Percentiles rank a stretch among this genome's conserved stretches.
Conservation (phyloP, 1,284 basidiomycete species). For the Moniliella sp. region DNA sequence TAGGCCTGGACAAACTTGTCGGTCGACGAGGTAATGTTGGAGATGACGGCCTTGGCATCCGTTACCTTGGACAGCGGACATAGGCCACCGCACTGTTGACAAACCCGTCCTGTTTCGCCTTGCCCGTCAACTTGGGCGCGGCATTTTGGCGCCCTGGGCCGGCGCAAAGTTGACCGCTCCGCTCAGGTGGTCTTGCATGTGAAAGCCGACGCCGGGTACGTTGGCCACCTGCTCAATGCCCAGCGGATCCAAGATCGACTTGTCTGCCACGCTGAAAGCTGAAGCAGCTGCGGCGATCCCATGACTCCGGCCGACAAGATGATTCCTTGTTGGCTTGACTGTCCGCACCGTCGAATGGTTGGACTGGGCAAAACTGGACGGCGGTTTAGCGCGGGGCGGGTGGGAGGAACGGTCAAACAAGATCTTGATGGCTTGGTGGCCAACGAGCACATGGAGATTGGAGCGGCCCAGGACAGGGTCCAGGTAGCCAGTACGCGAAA, state of each 20-base stretch:
- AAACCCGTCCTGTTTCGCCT: constrained; percentile 11
- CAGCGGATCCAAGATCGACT: constrained; percentile 34
- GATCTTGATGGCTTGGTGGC: constrained; percentile 15
- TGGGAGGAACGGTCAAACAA: constrained; percentile 7
- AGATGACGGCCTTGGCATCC: constrained; percentile 8
- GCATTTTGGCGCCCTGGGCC: constrained; percentile 3
- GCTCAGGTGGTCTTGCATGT: constrained; percentile 39
- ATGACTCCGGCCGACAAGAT: constrained; percentile 29
- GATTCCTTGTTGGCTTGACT: constrained; percentile 23
- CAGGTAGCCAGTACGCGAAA: constrained; percentile 19
- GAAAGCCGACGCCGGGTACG: constrained; percentile 40
- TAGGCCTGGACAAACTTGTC: constrained; percentile 35
- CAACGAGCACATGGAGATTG: constrained; percentile 22
- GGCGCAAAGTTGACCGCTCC: constrained; percentile 9
- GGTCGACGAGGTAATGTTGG: constrained; percentile 2
- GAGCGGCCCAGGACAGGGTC: constrained; percentile 11
- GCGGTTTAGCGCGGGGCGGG: constrained; percentile 9
- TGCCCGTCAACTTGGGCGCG: constrained; percentile 6
- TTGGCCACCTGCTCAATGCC: constrained; percentile 36
- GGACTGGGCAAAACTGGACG: constrained; percentile 13
- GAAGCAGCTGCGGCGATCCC: constrained; percentile 38
- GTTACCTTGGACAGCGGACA: constrained; percentile 11
- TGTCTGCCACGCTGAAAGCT: constrained; percentile 39
- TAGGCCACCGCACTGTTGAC: constrained; percentile 22
- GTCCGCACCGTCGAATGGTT: constrained; percentile 4